phyloP scores from a whole-genome alignment of 1,139 yeast genomes.

The Dujonia santamariae region DNA sequence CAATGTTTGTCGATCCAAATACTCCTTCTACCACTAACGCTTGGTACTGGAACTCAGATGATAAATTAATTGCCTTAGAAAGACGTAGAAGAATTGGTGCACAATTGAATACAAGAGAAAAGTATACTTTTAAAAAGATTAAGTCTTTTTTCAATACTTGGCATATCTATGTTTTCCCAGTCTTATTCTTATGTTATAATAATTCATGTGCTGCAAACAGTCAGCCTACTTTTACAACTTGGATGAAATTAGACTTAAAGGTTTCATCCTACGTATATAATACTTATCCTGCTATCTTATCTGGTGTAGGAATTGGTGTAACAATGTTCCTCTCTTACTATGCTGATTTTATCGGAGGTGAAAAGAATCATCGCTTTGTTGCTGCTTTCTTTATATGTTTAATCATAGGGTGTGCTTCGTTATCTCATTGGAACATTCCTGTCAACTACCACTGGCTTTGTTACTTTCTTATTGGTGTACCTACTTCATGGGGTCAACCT shows the following conservation, averaged over 20 bases:
- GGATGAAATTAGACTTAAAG: slow-evolving; percentile 47
- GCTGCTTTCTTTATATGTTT: slow-evolving; percentile 31
- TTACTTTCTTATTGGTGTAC: slow-evolving; percentile 46
- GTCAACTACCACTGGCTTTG: slow-evolving; percentile 46
- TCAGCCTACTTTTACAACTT: slow-evolving; percentile 51
- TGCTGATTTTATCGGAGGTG: slow-evolving; percentile 45
- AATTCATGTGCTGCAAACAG: slow-evolving; percentile 39
- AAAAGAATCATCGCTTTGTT: slow-evolving; percentile 35
- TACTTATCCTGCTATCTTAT: slow-evolving; percentile 46
- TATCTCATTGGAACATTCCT: slow-evolving; percentile 47
- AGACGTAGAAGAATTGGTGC: slow-evolving; percentile 46
- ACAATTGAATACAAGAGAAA: slow-evolving; percentile 41
- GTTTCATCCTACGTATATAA: slow-evolving; percentile 42
- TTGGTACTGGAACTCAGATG: slow-evolving; percentile 32
- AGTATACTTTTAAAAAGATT: slow-evolving; percentile 37
- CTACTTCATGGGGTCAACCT: slow-evolving; percentile 43
- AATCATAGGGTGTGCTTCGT: slow-evolving; percentile 39
- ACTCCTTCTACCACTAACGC: slow-evolving; percentile 39
- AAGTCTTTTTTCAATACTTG: slow-evolving; percentile 44
- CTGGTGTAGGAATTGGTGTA: slow-evolving; percentile 42
- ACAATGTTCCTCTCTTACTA: slow-evolving; percentile 37
- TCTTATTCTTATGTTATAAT: slow-evolving; percentile 49
- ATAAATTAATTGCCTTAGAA: slow-evolving; percentile 34
- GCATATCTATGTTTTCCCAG: slow-evolving; percentile 49
- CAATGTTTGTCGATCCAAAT: slow-evolving; percentile 35